Evolutionary conservation across 192 early-diverging fungal species (phyloP).

Genomic region (Linnemannia elongata): DNA sequence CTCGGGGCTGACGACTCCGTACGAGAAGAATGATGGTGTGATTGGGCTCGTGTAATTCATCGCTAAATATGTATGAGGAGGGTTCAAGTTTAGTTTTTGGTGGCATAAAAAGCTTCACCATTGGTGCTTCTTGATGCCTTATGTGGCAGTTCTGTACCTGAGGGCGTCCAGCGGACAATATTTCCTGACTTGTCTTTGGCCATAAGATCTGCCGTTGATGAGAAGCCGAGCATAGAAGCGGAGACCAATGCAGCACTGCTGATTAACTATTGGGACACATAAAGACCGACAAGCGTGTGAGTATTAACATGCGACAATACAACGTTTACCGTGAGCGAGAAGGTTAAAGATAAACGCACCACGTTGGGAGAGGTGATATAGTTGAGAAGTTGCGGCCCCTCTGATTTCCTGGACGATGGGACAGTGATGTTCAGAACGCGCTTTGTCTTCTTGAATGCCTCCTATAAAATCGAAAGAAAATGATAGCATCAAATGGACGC

Average conservation of each 20-base stretch:
- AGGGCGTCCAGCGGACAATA: conserved; percentile 75
- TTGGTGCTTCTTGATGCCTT: background rate
- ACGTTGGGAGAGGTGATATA: conserved; percentile 86
- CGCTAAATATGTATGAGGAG: conserved; percentile 3
- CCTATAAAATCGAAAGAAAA: conserved; percentile 48
- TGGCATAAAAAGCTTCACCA: background rate
- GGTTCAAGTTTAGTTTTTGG: background rate
- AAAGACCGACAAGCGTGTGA: background rate
- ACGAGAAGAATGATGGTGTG: conserved; percentile 41
- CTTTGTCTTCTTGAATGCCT: conserved; percentile 76
- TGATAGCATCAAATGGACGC: too few relatives aligned
- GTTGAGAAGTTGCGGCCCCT: conserved; percentile 81
- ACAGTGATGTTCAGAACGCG: conserved; percentile 86
- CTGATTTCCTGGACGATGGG: conserved; percentile 76
- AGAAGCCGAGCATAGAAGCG: conserved; percentile 78
- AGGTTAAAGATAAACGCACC: conserved; percentile 54
- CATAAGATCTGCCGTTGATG: conserved; percentile 73
- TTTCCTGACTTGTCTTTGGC: conserved; percentile 79
- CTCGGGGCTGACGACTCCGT: conserved; percentile 62
- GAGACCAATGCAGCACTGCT: conserved; percentile 84
- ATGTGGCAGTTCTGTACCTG: conserved; percentile 42
- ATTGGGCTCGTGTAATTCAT: conserved; percentile 48
- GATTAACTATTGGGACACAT: conserved; percentile 65
- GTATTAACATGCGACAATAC: background rate
- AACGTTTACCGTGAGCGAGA: background rate